Evolutionary conservation across 768 basidiomycete species (phyloP), one percentile per base, ranked within the genome.

Genomic region (Lyophyllum decastes): DNA sequence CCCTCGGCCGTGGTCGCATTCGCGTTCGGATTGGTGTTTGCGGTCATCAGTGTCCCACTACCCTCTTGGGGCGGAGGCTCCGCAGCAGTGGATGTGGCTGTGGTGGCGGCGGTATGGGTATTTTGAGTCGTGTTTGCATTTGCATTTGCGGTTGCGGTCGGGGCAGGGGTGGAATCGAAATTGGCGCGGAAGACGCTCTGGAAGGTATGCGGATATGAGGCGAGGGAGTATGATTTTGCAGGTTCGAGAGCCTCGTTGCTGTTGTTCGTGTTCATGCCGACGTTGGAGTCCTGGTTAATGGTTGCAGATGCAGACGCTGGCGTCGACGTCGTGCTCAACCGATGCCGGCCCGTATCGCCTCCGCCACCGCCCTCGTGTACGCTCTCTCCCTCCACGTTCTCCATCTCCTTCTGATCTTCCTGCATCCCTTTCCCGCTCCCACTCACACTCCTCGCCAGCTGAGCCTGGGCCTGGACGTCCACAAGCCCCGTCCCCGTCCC

Each of bases 171-270:
- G 25, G 19, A 53, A 21, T 1, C 5, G 33, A 48, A 22, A n/a
- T 49, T 49, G 8, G 57, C 57, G 45, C 50, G 57, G 34, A 61
- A 61, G 12, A 61, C 52, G 24, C 54, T 58, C 33, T 58, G 61
- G 26, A 58, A 61, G 1, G 54, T 58, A 4, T 48, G 55, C 4
- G 57, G 57, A 30, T 45, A 52, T 14, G 55, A 47, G 2, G 38
- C 17, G n/a, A 14, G 17, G 19, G 26, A 14, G 21, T 21, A 25
- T 2, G 45, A 21, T 14, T 26, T 16, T 26, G 25, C 22, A 4
- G 46, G n/a, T 25, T 45, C 4, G 34, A 34, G 21, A 9, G 38
- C 16, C 26, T 45, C 10, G 5, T 30, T 30, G 30, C 10, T 30
- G 30, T 30, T 30, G 10, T 30, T 12, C 21, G 40, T 11, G 22